Conservation (phyloP, 176 grass and related monocot genomes). For the Phyllostachys edulis region DNA sequence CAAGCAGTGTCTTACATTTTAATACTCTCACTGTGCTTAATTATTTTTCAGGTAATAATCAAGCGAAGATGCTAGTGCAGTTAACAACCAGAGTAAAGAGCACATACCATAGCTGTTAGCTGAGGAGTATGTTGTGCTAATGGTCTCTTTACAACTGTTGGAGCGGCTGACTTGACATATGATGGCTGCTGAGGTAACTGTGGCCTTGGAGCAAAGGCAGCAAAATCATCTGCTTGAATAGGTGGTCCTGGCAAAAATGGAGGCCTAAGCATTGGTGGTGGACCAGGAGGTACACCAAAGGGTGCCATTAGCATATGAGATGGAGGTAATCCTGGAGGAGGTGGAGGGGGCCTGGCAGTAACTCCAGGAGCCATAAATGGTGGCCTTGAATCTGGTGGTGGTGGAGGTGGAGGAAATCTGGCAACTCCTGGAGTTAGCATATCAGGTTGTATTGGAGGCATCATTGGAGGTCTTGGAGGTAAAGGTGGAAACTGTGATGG, state of each 20-base stretch:
- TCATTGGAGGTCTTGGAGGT: constrained; percentile 55
- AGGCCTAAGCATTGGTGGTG: constrained; percentile 57
- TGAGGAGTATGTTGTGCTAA: constrained; percentile 97
- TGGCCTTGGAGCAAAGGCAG: constrained; percentile 56
- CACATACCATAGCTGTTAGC: constrained; percentile 90
- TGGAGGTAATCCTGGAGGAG: constrained; percentile 68
- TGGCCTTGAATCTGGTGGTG: constrained; percentile 71
- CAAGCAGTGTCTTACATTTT: neutral
- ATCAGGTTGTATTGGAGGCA: constrained; percentile 59
- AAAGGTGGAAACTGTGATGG: constrained; percentile 56
- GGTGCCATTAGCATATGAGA: constrained; percentile 61
- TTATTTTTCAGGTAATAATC: neutral
- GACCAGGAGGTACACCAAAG: constrained; percentile 72
- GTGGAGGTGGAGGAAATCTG: constrained; percentile 78
- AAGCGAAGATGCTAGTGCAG: neutral
- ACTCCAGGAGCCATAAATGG: constrained; percentile 64
- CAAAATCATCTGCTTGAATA: constrained; percentile 56
- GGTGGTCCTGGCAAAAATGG: constrained; percentile 48
- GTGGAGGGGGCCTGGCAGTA: constrained; percentile 56
- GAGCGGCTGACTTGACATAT: constrained; percentile 94
- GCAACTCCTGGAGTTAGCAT: constrained; percentile 64
- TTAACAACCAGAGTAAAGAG: constrained; percentile 6
- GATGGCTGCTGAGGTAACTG: constrained; percentile 83
- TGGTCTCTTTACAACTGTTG: constrained; percentile 94
- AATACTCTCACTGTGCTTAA: neutral